Evolutionary conservation across 1,284 basidiomycete genomes (phyloP), one percentile per base, ranked within the genome.

Genomic region (Phellinidium pouzarii): DNA sequence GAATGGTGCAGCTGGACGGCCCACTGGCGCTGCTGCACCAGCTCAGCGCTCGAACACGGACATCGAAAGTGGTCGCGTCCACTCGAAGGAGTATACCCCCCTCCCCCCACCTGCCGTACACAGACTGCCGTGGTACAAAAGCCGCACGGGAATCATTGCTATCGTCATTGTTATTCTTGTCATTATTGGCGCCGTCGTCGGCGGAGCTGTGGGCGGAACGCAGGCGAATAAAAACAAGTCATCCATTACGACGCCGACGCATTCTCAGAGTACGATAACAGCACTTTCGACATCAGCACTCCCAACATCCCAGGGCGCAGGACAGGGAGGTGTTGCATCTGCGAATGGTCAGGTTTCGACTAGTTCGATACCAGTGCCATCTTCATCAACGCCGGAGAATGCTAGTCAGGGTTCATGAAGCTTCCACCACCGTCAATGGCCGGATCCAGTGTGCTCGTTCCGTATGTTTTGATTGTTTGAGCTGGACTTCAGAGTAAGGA

Each of bases 131-230:
- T 72, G 65, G 64, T 71, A 66, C 57, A 62, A 65, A 48, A 67
- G 64, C 11, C 61, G 58, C 31, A 68, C 65, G 8, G 71, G 72
- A 17, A 61, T 71, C 36, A 65, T 79, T 38, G 60, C 66, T 34
- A 57, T 76, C 11, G 55, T 66, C 44, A 36, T 76, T 36, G 57
- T 71, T 2, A 61, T 62, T 2, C 45, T 78, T 48, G 57, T 75
- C 40, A 60, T 81, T 55, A 58, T 84, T 44, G 80, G 69, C 1
- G 82, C 74, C 1, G 70, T 77, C 12, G 72, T 85, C 5, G 82
- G 80, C 1, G 83, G 79, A 2, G 80, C 74, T 0, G 82, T 84
- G 0, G 82, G 80, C 17, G 79, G 75, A 8, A 73, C 75, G 57
- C 65, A 63, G 31, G 58, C 60, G 31, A 62, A 55, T 50, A 55